Percentiles rank a stretch among this genome's conserved stretches.
These are phyloP conservation scores for Penicillium rolfsii DNA, from an alignment of 2,329 filamentous ascomycete species.

Conservation along the genomic window DNA sequence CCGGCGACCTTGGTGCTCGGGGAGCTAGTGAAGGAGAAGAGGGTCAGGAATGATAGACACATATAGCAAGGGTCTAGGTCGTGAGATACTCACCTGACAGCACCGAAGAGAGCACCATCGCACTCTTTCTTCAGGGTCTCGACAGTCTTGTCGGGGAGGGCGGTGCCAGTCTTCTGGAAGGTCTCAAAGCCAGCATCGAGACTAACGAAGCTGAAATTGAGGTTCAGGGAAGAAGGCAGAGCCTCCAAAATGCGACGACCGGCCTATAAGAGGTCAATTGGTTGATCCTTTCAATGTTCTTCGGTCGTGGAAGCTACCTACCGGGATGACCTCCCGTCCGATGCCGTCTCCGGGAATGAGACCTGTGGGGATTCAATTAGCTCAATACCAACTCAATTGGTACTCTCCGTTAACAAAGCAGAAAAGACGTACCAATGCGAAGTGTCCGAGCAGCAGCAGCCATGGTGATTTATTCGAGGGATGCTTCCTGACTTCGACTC, in stretches of 20 bases:
- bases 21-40: constrained; percentile 58
- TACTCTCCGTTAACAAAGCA: background rate
- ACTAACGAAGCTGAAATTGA: constrained; percentile 93
- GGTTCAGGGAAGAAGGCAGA: constrained; percentile 82
- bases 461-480: constrained; percentile 33
- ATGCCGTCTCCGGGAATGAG: constrained; percentile 98
- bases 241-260: constrained; percentile 91
- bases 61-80: background rate
- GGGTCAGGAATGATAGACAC: background rate
- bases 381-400: constrained; percentile 7
- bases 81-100: constrained; percentile 65
- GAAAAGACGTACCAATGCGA: constrained; percentile 63
- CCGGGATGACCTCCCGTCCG: constrained; percentile 96
- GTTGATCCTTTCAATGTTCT: constrained; percentile 17
- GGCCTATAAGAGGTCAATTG: constrained; percentile 50
- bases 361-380: constrained; percentile 56
- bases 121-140: constrained; percentile 87
- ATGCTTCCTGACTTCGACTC: constrained; percentile 23
- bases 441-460: constrained; percentile 66
- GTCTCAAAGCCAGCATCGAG: constrained; percentile 91
- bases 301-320: constrained; percentile 33
- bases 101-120: constrained; percentile 94
- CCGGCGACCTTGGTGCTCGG: constrained; percentile 87
- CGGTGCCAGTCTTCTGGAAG: constrained; percentile 85
- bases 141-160: constrained; percentile 88